Evolutionary conservation across 306 rosid genomes (phyloP).

Genomic region (Acacia acuminata): DNA sequence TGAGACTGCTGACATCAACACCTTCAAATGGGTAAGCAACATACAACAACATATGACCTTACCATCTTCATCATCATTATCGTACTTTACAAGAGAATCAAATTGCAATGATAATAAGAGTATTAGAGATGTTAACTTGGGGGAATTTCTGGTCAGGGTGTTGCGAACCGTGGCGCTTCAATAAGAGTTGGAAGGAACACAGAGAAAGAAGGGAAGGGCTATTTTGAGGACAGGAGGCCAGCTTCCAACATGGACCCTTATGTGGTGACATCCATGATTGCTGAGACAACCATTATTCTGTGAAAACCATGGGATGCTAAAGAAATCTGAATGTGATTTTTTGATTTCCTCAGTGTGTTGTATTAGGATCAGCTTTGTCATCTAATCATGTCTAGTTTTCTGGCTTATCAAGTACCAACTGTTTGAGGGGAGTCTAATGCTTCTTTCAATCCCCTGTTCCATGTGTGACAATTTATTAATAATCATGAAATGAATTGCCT

Average conservation of each 20-base stretch:
- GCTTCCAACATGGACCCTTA: constrained; percentile 99
- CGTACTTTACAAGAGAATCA: not conserved
- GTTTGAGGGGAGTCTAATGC: not conserved
- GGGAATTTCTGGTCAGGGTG: constrained; percentile 58
- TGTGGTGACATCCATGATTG: constrained; percentile 91
- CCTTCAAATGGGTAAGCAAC: constrained; percentile 80
- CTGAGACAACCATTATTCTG: constrained; percentile 82
- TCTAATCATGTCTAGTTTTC: not conserved
- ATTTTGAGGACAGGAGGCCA: constrained; percentile 94
- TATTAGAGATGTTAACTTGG: not conserved
- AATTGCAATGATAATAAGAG: not conserved
- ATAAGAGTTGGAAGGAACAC: constrained; percentile 96
- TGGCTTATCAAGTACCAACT: constrained; percentile 8
- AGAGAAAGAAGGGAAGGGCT: constrained; percentile 90
- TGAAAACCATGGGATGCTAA: constrained; percentile 59
- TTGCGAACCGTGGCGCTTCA: constrained; percentile 97
- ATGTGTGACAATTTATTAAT: constrained; percentile 24
- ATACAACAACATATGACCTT: not conserved
- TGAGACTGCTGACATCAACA: constrained; percentile 83
- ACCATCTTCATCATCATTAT: not conserved
- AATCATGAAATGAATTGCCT: not conserved
- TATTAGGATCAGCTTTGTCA: constrained; percentile 18
- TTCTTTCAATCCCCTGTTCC: constrained; percentile 3
- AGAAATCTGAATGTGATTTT: constrained; percentile 1
- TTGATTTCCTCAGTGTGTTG: constrained; percentile 12